A percentile compares a stretch with the other conserved stretches of the same genome.
Evolutionary conservation across 495 filamentous ascomycete species (phyloP).

Genomic region (Tuber indicum): DNA sequence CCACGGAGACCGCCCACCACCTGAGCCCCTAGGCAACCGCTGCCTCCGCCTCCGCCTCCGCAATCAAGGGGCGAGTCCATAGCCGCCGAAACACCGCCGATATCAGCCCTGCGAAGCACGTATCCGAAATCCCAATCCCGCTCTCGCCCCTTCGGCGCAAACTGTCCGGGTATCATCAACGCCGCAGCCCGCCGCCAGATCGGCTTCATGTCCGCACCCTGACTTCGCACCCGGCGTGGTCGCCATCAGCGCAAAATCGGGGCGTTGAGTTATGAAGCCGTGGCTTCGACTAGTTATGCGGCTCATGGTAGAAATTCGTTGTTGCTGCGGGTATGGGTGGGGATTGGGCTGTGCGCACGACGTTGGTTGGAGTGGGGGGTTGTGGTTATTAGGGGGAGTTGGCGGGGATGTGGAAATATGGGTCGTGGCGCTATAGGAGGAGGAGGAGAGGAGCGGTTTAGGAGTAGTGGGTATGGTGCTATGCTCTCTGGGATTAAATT

Average conservation of each 20-base stretch:
- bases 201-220: constrained; percentile 73
- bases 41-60: constrained; percentile 64
- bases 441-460: constrained; percentile 50
- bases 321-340: constrained; percentile 82
- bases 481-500: neutral
- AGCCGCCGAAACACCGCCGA: constrained; percentile 76
- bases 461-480: neutral
- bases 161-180: constrained; percentile 84
- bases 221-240: constrained; percentile 68
- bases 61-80: constrained; percentile 76
- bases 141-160: constrained; percentile 75
- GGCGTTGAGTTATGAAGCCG: constrained; percentile 81
- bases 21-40: constrained; percentile 70
- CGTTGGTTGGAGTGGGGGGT: constrained; percentile 48
- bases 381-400: no score
- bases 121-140: constrained; percentile 74
- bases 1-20: no score
- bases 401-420: constrained; percentile 52
- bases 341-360: constrained; percentile 75
- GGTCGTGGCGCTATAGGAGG: constrained; percentile 70
- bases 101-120: constrained; percentile 53
- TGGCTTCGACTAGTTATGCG: constrained; percentile 43
- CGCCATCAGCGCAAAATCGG: constrained; percentile 80
- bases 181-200: constrained; percentile 73
- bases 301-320: constrained; percentile 68